Percentiles rank a stretch among this genome's conserved stretches.
phyloP scores from a whole-genome alignment of 2,329 filamentous ascomycete species.

The Penicillium sp. region DNA sequence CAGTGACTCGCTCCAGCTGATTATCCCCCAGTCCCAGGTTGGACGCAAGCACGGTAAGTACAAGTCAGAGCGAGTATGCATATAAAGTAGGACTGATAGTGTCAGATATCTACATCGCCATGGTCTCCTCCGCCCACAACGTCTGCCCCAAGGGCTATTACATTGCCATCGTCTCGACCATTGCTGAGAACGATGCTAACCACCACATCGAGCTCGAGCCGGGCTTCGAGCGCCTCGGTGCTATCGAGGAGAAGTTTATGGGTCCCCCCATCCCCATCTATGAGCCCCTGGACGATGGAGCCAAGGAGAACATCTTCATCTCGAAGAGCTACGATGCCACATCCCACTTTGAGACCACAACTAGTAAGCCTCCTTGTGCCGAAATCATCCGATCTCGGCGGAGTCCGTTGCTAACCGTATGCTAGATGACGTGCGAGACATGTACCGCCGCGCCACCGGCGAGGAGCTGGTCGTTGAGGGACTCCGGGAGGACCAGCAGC shows the following conservation, averaged over 20 bases:
- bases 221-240: conserved; percentile 87
- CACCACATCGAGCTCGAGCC: conserved; percentile 94
- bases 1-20: conserved; percentile 88
- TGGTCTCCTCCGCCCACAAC: conserved; percentile 94
- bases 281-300: conserved; percentile 82
- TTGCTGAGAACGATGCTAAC: conserved; percentile 88
- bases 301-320: conserved; percentile 90
- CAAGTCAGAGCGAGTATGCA: neutral
- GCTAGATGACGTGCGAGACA: conserved; percentile 89
- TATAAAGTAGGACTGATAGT: conserved; percentile 20
- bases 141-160: conserved; percentile 99
- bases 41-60: conserved; percentile 88
- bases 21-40: conserved; percentile 97
- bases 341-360: conserved; percentile 94
- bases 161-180: conserved; percentile 97
- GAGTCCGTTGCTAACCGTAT: conserved; percentile 8
- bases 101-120: conserved; percentile 91
- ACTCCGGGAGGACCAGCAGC: conserved; percentile 69
- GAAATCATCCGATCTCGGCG: neutral
- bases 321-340: conserved; percentile 98
- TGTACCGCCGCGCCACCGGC: conserved; percentile 82
- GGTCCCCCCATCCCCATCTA: conserved; percentile 90
- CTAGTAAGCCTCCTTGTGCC: conserved; percentile 50
- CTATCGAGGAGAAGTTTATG: conserved; percentile 97
- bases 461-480: conserved; percentile 88